Conservation (phyloP, 345 rosid species). For the Acer yangbiense region DNA sequence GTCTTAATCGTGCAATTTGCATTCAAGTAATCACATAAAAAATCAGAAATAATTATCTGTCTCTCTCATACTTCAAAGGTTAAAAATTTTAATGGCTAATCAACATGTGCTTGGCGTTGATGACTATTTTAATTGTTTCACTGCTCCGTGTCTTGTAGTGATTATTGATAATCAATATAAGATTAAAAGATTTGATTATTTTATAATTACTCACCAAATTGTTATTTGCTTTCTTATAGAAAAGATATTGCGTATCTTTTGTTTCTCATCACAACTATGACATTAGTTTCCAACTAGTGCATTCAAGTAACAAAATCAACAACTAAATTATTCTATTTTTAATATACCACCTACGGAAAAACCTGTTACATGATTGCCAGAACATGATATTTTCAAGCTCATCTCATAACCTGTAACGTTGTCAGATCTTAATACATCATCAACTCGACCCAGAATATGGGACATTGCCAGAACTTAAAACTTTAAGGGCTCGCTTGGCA, state of each 20-base stretch:
- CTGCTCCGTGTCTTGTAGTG: too few relatives aligned
- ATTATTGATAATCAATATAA: background rate
- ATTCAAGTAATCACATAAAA: background rate
- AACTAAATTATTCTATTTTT: background rate
- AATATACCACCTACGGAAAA: too few relatives aligned
- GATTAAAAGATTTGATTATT: background rate
- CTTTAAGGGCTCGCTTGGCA: too few relatives aligned
- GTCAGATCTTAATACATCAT: too few relatives aligned
- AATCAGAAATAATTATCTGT: background rate
- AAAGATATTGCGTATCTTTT: background rate
- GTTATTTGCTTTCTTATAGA: background rate
- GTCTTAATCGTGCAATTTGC: too few relatives aligned
- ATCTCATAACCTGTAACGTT: too few relatives aligned
- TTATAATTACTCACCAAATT: background rate
- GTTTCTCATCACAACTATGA: background rate
- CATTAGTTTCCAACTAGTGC: background rate
- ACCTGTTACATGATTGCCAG: too few relatives aligned
- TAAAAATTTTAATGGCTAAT: background rate
- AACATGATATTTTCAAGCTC: too few relatives aligned
- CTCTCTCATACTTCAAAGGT: background rate
- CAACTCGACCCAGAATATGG: too few relatives aligned
- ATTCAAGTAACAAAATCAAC: background rate
- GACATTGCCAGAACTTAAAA: too few relatives aligned
- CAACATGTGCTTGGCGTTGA: background rate
- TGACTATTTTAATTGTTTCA: background rate